Conservation (phyloP, 2,329 filamentous ascomycete species). For the Verticillium longisporum region DNA sequence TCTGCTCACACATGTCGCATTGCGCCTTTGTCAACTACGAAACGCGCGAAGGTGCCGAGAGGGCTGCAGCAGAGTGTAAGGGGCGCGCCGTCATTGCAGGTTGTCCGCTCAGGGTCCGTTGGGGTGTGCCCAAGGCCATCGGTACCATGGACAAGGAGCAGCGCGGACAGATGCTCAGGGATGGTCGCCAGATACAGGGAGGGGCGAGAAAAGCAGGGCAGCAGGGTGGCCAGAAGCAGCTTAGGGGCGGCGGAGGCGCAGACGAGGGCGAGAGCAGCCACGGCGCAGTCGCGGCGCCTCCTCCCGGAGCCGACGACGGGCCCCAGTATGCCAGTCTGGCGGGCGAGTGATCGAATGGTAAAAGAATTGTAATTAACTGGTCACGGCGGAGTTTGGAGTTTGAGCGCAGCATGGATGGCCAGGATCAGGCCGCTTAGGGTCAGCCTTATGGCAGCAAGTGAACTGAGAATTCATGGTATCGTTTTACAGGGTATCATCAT, state of each 20-base stretch:
- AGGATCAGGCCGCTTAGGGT: background rate
- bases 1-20: constrained; percentile 95
- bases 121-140: constrained; percentile 87
- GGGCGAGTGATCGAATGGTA: constrained; percentile 53
- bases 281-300: constrained; percentile 61
- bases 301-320: constrained; percentile 63
- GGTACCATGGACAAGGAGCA: constrained; percentile 88
- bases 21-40: constrained; percentile 96
- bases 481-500: constrained; percentile 10
- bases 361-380: background rate
- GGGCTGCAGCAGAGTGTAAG: constrained; percentile 75
- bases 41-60: constrained; percentile 76
- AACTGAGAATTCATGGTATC: background rate
- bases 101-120: constrained; percentile 82
- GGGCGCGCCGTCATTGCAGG: constrained; percentile 86
- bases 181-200: constrained; percentile 48
- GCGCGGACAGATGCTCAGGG: constrained; percentile 70
- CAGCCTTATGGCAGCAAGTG: background rate
- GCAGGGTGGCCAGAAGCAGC: constrained; percentile 8
- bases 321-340: constrained; percentile 75
- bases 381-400: background rate
- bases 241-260: background rate
- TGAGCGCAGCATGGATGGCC: constrained; percentile 2
- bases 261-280: constrained; percentile 1
- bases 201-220: constrained; percentile 18